A percentile compares a stretch with the other conserved stretches of the same genome.
Evolutionary conservation across 2,329 filamentous ascomycete species (phyloP).

Genomic region (Ceratocystis lukuohia): DNA sequence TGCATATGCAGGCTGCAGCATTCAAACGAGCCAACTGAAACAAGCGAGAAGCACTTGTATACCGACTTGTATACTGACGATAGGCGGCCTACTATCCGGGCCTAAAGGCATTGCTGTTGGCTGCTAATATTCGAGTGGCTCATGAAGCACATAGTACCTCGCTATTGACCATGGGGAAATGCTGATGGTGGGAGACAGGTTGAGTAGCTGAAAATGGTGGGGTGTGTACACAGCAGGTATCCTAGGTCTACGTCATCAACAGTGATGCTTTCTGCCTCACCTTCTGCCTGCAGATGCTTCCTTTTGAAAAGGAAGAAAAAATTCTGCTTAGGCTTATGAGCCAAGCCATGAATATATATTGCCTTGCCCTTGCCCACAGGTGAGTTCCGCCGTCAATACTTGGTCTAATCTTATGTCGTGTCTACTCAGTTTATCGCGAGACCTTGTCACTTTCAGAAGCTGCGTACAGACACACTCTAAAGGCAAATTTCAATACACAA

Average conservation of each 20-base stretch:
- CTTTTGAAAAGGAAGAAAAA: neutral
- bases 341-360: neutral
- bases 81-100: neutral
- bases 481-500: neutral
- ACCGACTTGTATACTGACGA: neutral
- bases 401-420: neutral
- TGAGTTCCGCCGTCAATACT: neutral
- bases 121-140: neutral
- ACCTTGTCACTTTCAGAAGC: neutral
- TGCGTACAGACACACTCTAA: neutral
- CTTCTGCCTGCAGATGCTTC: neutral
- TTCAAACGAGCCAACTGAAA: neutral
- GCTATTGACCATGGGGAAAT: neutral
- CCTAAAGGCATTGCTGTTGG: neutral
- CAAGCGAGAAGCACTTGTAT: neutral
- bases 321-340: neutral
- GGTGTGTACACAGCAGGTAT: neutral
- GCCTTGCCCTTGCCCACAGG: neutral
- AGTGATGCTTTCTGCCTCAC: neutral
- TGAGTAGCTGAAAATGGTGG: neutral
- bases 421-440: neutral
- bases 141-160: neutral
- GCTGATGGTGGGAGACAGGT: neutral
- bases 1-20: conserved; percentile 2
- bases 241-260: neutral